A percentile compares a stretch with the other conserved stretches of the same genome.
Conservation (phyloP, 345 rosid species). For the Erysimum cheiranthoides region DNA sequence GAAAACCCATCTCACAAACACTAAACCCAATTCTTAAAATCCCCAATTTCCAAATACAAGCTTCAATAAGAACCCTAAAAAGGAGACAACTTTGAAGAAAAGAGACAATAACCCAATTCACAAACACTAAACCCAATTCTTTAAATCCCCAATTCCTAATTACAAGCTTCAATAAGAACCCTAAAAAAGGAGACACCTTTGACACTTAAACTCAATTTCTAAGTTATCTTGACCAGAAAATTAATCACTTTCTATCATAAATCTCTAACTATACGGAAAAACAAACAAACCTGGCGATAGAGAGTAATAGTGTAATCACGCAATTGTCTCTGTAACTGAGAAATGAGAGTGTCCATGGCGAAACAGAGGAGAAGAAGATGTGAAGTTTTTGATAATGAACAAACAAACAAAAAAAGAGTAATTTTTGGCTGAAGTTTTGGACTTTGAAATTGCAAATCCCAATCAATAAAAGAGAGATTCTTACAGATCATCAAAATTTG, state of each 20-base stretch:
- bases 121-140: background rate
- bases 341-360: conserved; percentile 37
- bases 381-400: conserved; percentile 10
- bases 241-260: background rate
- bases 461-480: conserved; percentile 21
- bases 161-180: conserved; percentile 18
- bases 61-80: conserved; percentile 28
- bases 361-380: conserved; percentile 20
- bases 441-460: conserved; percentile 29
- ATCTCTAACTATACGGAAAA: background rate
- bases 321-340: conserved; percentile 44
- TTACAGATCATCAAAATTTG: conserved; percentile 21
- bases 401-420: background rate
- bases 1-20: conserved; percentile 7
- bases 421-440: background rate
- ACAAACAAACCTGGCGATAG: conserved; percentile 40
- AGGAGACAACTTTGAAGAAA: conserved; percentile 14
- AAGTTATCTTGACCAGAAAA: background rate
- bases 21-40: background rate
- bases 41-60: background rate
- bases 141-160: background rate
- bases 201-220: background rate
- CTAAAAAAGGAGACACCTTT: conserved; percentile 30
- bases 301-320: conserved; percentile 46
- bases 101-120: conserved; percentile 9